phyloP scores from a whole-genome alignment of 73 alveolate genomes.

The Paramecium sexaurelia region DNA sequence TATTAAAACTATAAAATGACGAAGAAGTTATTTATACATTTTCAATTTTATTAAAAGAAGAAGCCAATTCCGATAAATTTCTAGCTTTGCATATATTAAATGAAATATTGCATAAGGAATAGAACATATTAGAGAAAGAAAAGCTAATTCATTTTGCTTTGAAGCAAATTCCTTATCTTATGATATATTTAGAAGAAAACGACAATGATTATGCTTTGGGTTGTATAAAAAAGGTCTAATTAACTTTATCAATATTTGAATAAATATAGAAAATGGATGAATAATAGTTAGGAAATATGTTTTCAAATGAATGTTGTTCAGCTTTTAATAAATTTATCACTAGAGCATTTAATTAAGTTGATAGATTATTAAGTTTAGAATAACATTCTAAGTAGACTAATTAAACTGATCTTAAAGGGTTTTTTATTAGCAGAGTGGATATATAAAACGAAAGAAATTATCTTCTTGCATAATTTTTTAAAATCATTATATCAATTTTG shows the following conservation, averaged over 20 bases:
- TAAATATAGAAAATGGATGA: not conserved
- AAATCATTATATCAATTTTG: not conserved
- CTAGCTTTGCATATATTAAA: not conserved
- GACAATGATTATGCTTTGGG: not conserved
- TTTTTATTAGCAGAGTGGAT: not conserved
- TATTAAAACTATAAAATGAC: not conserved
- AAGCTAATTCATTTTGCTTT: not conserved
- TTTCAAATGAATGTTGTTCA: not conserved
- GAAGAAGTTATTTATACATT: not conserved
- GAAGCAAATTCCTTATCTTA: not conserved
- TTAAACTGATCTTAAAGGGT: not conserved
- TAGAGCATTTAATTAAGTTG: not conserved
- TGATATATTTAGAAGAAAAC: not conserved
- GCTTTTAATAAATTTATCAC: not conserved
- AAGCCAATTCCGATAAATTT: not conserved
- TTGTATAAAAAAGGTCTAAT: not conserved
- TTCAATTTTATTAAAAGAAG: not conserved
- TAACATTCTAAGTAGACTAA: not conserved
- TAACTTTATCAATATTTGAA: not conserved
- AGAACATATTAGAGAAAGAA: not conserved
- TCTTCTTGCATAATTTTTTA: not conserved
- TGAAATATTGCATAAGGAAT: not conserved
- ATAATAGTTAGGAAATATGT: not conserved
- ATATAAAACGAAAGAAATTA: not conserved
- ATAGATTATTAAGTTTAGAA: constrained; percentile 24